Percentiles rank a stretch among this genome's conserved stretches.
These are phyloP conservation scores for Colletotrichum eleusines DNA, from an alignment of 2,329 filamentous ascomycete species.

Conservation along the genomic window DNA sequence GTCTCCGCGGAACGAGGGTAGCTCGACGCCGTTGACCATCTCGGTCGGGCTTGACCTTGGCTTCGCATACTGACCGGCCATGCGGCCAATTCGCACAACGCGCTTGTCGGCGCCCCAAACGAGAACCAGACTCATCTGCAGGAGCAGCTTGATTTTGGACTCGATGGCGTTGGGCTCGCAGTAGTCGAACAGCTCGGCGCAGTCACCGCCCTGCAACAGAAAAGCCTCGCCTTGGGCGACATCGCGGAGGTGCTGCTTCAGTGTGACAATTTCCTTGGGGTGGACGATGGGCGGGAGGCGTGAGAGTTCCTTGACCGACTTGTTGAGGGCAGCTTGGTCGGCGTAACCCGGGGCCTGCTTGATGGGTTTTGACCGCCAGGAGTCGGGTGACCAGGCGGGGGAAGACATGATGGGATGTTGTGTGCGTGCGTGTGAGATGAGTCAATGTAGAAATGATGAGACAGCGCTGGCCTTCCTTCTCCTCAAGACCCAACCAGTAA, in stretches of 20 bases:
- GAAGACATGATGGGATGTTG: conserved; percentile 32
- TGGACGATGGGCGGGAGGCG: conserved; percentile 83
- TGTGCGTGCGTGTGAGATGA: background rate
- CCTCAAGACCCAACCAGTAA: too few relatives aligned
- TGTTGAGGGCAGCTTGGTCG: conserved; percentile 69
- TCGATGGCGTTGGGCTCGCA: conserved; percentile 91
- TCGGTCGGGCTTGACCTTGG: conserved; percentile 91
- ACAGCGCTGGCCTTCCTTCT: background rate
- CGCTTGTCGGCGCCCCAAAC: conserved; percentile 87
- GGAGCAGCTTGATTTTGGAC: conserved; percentile 93
- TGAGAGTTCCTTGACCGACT: conserved; percentile 73
- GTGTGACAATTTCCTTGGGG: conserved; percentile 80
- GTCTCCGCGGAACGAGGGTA: conserved; percentile 93
- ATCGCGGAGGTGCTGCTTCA: conserved; percentile 84
- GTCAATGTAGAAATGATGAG: background rate
- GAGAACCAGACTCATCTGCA: conserved; percentile 97
- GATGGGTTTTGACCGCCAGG: conserved; percentile 84
- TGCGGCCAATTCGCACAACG: conserved; percentile 93
- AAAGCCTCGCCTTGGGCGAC: conserved; percentile 93
- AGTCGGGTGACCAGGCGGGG: conserved; percentile 67
- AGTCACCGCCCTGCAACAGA: conserved; percentile 95
- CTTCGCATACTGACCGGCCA: conserved; percentile 98
- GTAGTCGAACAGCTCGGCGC: conserved; percentile 97
- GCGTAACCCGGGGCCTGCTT: conserved; percentile 81
- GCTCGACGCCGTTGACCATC: conserved; percentile 80